Evolutionary conservation across 768 basidiomycete genomes (phyloP).

Genomic region (Leccinum boreale): DNA sequence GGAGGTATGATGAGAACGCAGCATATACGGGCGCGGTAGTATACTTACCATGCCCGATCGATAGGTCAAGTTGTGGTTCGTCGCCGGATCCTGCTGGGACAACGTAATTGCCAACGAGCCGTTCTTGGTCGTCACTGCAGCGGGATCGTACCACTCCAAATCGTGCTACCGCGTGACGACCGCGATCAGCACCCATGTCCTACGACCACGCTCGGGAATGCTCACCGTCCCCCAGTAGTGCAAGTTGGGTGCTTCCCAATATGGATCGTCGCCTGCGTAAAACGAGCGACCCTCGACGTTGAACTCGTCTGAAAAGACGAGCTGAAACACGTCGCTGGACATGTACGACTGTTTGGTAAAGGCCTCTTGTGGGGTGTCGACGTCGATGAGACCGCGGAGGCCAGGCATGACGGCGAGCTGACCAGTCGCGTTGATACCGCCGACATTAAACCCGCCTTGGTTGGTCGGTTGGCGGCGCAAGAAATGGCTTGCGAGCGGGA

Average conservation of each 20-base stretch:
- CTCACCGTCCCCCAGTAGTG: conserved; percentile 67
- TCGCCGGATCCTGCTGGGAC: conserved; percentile 37
- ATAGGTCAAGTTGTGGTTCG: conserved; percentile 48
- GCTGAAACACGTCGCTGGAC: conserved; percentile 35
- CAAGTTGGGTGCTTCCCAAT: conserved; percentile 51
- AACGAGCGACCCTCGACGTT: conserved; percentile 68
- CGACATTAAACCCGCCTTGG: conserved; percentile 65
- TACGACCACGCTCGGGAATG: neutral
- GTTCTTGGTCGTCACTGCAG: conserved; percentile 45
- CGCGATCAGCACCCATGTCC: conserved; percentile 2
- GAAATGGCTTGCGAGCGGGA: conserved; percentile 49
- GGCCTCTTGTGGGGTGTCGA: conserved; percentile 47
- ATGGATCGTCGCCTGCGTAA: conserved; percentile 67
- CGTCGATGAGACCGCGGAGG: conserved; percentile 50
- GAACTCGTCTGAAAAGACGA: conserved; percentile 85
- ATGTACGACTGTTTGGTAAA: conserved; percentile 41
- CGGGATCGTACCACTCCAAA: conserved; percentile 61
- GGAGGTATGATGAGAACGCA: conserved; percentile 23
- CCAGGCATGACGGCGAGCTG: conserved; percentile 50
- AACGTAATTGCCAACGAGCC: conserved; percentile 52
- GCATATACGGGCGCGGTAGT: neutral
- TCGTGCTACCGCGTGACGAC: conserved; percentile 26
- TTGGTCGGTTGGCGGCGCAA: conserved; percentile 36
- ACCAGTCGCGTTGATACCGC: conserved; percentile 71
- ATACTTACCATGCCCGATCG: conserved; percentile 36